Evolutionary conservation across 73 alveolate genomes (phyloP), one percentile per base, ranked within the genome.

Genomic region (Paramecium pentaurelia): DNA sequence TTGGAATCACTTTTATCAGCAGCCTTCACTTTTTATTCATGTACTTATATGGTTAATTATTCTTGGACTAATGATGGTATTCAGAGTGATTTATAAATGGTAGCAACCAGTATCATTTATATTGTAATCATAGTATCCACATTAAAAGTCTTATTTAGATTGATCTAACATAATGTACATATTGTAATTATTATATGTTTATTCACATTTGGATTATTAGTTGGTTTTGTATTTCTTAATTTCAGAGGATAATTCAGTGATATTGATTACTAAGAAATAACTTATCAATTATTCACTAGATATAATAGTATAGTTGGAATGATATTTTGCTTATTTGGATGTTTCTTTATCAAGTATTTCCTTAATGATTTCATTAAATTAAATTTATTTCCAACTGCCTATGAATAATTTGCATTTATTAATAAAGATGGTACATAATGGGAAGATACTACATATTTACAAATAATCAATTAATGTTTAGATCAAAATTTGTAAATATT

Each of bases 1-100:
- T 45, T 89, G 32, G 94, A 89, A 71, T 51, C 88, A 58, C 47
- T 89, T 51, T 4, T 89, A 11, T 45, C 71, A 71, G 94, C 92
- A 28, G 88, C 94, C 11, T 71, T 68, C 8, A 73, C 75, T 8
- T 89, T 71, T 20, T 89, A 89, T 47, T 20, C 75, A 25, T 71
- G 94, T 18, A 54, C 84, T 11, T 89, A 89, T 37, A 89, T 89
- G 80, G 91, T 89, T 11, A 47, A 80, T 44, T 80, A 80, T 47
- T 27, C 77, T 40, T 32, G 64, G 44, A 80, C 47, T 25, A 36
- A 80, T 80, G 44, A 45, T 14, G 91, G 91, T 14, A 34, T 22
- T 34, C 5, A 40, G 2, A 27, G 75, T 27, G 91, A 80, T 80
- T 80, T 80, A 20, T n/a, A 80, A 27, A 80, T 80, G 91, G 58